Evolutionary conservation across 1,284 basidiomycete genomes (phyloP).

Genomic region (Pholiota adiposa): DNA sequence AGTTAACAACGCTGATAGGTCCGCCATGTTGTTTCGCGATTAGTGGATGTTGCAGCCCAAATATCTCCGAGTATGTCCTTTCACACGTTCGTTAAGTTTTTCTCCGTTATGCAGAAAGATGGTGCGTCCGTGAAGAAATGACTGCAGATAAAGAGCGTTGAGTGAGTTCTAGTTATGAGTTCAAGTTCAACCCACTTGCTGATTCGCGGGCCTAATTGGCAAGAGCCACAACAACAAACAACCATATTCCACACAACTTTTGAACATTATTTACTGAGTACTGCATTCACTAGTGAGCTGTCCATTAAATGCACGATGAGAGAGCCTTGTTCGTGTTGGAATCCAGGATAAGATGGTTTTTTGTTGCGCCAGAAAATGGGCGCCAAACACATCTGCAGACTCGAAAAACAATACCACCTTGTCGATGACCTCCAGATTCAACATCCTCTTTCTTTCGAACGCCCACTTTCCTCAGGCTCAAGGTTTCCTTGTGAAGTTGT

Average conservation of each 20-base stretch:
- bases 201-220: background rate
- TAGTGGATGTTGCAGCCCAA: background rate
- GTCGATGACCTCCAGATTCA: background rate
- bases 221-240: background rate
- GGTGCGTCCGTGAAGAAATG: background rate
- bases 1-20: conserved; percentile 73
- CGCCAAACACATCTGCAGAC: too few relatives aligned
- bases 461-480: too few relatives aligned
- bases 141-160: background rate
- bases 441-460: background rate
- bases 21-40: conserved; percentile 33
- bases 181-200: background rate
- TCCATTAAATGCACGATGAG: too few relatives aligned
- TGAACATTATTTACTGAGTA: too few relatives aligned
- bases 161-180: background rate
- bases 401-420: too few relatives aligned
- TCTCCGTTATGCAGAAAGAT: background rate
- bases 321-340: too few relatives aligned
- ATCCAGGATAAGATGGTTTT: too few relatives aligned
- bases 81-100: background rate
- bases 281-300: too few relatives aligned
- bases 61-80: too few relatives aligned
- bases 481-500: background rate
- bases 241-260: background rate
- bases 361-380: too few relatives aligned